Conservation (phyloP, 2,329 filamentous ascomycete species). For the Pseudopithomyces chartarum region DNA sequence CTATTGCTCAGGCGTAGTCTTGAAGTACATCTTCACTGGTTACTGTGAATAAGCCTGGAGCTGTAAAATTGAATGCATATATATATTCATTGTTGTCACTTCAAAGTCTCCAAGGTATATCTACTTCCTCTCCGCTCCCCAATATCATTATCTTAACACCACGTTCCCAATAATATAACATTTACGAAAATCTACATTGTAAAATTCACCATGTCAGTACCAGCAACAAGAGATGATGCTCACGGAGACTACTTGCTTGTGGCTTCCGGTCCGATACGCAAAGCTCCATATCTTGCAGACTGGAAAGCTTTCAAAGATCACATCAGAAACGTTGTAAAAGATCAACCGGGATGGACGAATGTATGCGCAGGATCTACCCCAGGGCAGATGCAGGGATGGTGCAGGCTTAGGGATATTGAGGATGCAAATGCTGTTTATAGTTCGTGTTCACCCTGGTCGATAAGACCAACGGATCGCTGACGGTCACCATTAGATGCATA, state of each 20-base stretch:
- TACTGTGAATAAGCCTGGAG: neutral
- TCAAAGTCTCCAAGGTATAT: neutral
- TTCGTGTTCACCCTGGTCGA: slow-evolving; percentile 16
- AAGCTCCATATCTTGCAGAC: slow-evolving; percentile 32
- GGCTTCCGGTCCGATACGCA: slow-evolving; percentile 28
- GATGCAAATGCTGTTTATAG: slow-evolving; percentile 43
- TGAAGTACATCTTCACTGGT: neutral
- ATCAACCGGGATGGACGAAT: slow-evolving; percentile 46
- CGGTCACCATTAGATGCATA: slow-evolving; percentile 21
- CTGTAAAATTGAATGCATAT: neutral
- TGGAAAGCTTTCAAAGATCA: slow-evolving; percentile 48
- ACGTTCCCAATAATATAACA: neutral
- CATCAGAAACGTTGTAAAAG: slow-evolving; percentile 37
- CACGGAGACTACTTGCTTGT: slow-evolving; percentile 38
- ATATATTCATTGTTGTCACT: neutral
- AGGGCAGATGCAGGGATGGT: slow-evolving; percentile 43
- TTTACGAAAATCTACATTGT: neutral
- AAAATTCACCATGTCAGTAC: slow-evolving; percentile 17
- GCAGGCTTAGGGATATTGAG: slow-evolving; percentile 37
- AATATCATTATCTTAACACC: neutral
- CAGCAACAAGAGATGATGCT: slow-evolving; percentile 19
- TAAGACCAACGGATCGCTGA: neutral
- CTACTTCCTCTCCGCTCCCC: neutral
- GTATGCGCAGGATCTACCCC: slow-evolving; percentile 31
- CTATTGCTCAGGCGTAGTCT: neutral